phyloP scores from a whole-genome alignment of 2,329 filamentous ascomycete genomes.

The Pleomassaria siparia region DNA sequence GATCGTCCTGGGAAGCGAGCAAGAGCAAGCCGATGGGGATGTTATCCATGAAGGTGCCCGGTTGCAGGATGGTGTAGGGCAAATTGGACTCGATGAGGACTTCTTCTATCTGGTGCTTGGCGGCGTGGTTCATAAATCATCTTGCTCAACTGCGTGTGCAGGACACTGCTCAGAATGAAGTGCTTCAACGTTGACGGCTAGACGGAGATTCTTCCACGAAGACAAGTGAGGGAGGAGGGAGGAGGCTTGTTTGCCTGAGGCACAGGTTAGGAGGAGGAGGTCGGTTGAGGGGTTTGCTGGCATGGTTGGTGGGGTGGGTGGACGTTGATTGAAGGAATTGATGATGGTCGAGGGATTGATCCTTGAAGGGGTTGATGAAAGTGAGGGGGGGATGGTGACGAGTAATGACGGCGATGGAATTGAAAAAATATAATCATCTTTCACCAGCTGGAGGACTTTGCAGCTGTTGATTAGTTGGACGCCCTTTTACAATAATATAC shows the following conservation, averaged over 20 bases:
- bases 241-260: slow-evolving; percentile 42
- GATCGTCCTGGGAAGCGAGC: slow-evolving; percentile 16
- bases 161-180: slow-evolving; percentile 39
- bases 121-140: slow-evolving; percentile 40
- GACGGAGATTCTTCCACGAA: slow-evolving; percentile 34
- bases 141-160: slow-evolving; percentile 36
- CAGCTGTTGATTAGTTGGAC: too few species aligned
- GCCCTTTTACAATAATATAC: too few species aligned
- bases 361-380: too few species aligned
- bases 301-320: slow-evolving; percentile 5
- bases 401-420: too few species aligned
- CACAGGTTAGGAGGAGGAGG: slow-evolving; percentile 42
- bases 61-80: slow-evolving; percentile 41
- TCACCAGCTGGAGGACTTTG: too few species aligned
- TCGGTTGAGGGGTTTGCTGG: slow-evolving; percentile 26
- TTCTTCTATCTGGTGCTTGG: slow-evolving; percentile 41
- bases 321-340: background rate
- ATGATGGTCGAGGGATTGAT: too few species aligned
- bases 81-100: slow-evolving; percentile 37
- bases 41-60: slow-evolving; percentile 38
- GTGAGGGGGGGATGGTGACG: too few species aligned
- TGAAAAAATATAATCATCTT: too few species aligned
- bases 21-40: slow-evolving; percentile 17
- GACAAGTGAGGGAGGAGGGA: slow-evolving; percentile 39
- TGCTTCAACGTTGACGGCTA: slow-evolving; percentile 40